phyloP scores from a whole-genome alignment of 139 green algal species.

The Closterium sp. region DNA sequence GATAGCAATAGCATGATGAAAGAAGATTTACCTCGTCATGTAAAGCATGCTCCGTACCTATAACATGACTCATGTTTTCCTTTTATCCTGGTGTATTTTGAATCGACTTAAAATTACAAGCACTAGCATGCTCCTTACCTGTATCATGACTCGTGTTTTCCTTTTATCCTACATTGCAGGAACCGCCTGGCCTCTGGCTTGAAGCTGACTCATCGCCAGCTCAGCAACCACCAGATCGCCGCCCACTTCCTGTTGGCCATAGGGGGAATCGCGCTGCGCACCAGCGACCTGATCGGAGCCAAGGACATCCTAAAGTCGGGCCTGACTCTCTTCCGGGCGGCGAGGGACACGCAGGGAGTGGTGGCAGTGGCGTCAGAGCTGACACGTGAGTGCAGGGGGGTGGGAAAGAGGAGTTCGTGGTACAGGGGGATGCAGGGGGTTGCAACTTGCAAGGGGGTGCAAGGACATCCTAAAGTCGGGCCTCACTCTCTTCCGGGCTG shows the following conservation, averaged over 20 bases:
- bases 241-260: background rate
- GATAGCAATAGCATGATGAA: too few species aligned
- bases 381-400: background rate
- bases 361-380: background rate
- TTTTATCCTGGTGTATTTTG: too few species aligned
- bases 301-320: background rate
- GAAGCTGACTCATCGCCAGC: background rate
- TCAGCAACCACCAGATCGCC: constrained; percentile 5
- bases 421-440: too few species aligned
- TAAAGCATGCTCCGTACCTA: too few species aligned
- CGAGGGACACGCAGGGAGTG: background rate
- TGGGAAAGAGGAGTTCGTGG: too few species aligned
- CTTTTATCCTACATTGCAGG: background rate
- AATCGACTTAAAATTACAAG: too few species aligned
- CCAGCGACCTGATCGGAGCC: background rate
- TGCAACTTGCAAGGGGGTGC: too few species aligned
- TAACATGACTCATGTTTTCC: too few species aligned
- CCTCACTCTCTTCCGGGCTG: background rate
- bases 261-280: background rate
- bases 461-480: background rate
- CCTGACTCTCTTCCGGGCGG: background rate
- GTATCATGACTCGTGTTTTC: too few species aligned
- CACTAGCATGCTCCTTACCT: too few species aligned
- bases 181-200: background rate
- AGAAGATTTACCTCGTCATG: too few species aligned